These are phyloP conservation scores for Debaryomyces tyrocola DNA, from an alignment of 805 yeast species.

Conservation along the genomic window DNA sequence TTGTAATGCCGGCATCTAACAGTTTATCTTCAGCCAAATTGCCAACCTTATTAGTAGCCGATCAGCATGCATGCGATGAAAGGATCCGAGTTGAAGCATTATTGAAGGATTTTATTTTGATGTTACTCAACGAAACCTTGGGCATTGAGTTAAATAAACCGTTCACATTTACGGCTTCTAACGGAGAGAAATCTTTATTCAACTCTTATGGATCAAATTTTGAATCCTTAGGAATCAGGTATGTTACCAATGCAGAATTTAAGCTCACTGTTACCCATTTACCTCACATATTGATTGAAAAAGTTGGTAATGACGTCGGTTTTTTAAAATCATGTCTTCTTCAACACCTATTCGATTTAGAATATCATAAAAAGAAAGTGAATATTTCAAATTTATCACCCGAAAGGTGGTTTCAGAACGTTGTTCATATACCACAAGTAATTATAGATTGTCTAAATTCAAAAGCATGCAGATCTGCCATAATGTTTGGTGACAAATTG, in stretches of 20 bases:
- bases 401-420: slow-evolving; percentile 19
- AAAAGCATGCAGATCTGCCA: slow-evolving; percentile 66
- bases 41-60: slow-evolving; percentile 46
- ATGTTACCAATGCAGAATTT: slow-evolving; percentile 2
- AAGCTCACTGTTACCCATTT: slow-evolving; percentile 36
- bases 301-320: slow-evolving; percentile 21
- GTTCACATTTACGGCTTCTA: background rate
- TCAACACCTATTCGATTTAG: slow-evolving; percentile 47
- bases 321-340: slow-evolving; percentile 39
- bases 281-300: slow-evolving; percentile 43
- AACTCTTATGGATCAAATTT: slow-evolving; percentile 12
- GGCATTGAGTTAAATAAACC: slow-evolving; percentile 4
- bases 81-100: slow-evolving; percentile 59
- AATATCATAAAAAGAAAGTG: slow-evolving; percentile 33
- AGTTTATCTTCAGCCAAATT: background rate
- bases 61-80: slow-evolving; percentile 89
- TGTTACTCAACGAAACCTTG: slow-evolving; percentile 20
- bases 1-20: slow-evolving; percentile 19
- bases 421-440: slow-evolving; percentile 46
- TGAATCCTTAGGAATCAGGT: slow-evolving; percentile 18
- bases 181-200: slow-evolving; percentile 11
- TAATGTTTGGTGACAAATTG: slow-evolving; percentile 68
- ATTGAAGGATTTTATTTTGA: slow-evolving; percentile 35
- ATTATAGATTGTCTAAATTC: slow-evolving; percentile 53
- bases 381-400: slow-evolving; percentile 32